These are phyloP conservation scores for Candida tammaniensis DNA, from an alignment of 805 yeast species.

Conservation along the genomic window DNA sequence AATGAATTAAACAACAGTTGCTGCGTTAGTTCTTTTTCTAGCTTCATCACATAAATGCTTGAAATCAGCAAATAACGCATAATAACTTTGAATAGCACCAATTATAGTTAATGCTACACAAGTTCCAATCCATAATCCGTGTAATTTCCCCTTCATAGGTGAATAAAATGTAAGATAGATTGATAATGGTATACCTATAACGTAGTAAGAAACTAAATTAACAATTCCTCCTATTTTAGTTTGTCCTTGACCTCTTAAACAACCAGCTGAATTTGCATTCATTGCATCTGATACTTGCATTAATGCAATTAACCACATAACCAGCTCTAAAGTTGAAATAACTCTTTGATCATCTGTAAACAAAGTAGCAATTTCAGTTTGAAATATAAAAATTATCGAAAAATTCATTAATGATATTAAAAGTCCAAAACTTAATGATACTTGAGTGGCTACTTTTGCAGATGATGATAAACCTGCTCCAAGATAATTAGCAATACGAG, in stretches of 20 bases:
- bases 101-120: conserved; percentile 51
- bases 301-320: conserved; percentile 61
- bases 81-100: conserved; percentile 44
- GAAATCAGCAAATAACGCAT: conserved; percentile 33
- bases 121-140: conserved; percentile 66
- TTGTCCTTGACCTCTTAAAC: conserved; percentile 76
- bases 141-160: conserved; percentile 43
- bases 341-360: conserved; percentile 65
- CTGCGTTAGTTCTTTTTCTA: conserved; percentile 29
- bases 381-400: conserved; percentile 28
- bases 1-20: conserved; percentile 1
- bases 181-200: conserved; percentile 62
- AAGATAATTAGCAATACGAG: conserved; percentile 55
- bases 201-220: conserved; percentile 55
- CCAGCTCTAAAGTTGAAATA: conserved; percentile 44
- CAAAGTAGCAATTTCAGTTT: conserved; percentile 33
- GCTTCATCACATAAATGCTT: conserved; percentile 37
- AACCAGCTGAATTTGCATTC: conserved; percentile 72
- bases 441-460: conserved; percentile 35
- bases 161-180: conserved; percentile 51
- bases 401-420: conserved; percentile 32
- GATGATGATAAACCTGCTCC: conserved; percentile 43
- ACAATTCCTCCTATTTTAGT: conserved; percentile 62
- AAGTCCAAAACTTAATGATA: conserved; percentile 36
- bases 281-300: conserved; percentile 71